Evolutionary conservation across 2,329 filamentous ascomycete species (phyloP), one percentile per base, ranked within the genome.

Genomic region (Pestalotiopsis fici): DNA sequence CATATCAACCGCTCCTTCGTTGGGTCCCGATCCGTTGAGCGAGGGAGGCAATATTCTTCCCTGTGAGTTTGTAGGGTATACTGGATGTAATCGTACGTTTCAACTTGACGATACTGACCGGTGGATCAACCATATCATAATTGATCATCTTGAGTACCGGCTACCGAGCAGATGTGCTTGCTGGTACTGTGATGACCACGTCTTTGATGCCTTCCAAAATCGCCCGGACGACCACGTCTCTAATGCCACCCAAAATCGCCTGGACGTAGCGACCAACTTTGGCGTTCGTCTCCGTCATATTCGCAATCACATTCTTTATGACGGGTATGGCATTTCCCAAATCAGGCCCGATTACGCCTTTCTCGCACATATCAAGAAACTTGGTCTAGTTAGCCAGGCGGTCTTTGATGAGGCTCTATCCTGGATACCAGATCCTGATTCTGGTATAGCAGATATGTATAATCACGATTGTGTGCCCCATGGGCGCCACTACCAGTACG

Each of bases 301-400:
- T 62, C 79, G 76, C 0, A 66, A 67, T 0, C 87, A 89, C 67
- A 78, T 86, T 54, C 65, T 73, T 13, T 54, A 74, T 3, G 77
- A 76, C 0, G 65, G 71, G 6, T 71, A 66, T 9, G 70, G 63
- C 0, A 65, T 59, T 0, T 28, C 69, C 0, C 21, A 78, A 78
- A 98, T 98, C 78, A 89, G 96, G 55, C 91, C 94, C 3, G 95
- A 99, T 71, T 95, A 94, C 11, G 93, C 98, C 78, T 89, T 94
- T 50, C 93, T 94, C 1, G 93, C 97, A 77, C 93, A 96, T 75
- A 83, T 77, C 21, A 15, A 43, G 11, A 7, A 54, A 0, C 2
- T 66, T 15, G 3, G 23, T 0, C 28, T 76, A 15, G 70, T 77
- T 31, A 1, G 66, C 0, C 59, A 70, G 0, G 1, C 37, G 0